Conservation (phyloP, 495 filamentous ascomycete genomes). For the Rostrohypoxylon terebratum region DNA sequence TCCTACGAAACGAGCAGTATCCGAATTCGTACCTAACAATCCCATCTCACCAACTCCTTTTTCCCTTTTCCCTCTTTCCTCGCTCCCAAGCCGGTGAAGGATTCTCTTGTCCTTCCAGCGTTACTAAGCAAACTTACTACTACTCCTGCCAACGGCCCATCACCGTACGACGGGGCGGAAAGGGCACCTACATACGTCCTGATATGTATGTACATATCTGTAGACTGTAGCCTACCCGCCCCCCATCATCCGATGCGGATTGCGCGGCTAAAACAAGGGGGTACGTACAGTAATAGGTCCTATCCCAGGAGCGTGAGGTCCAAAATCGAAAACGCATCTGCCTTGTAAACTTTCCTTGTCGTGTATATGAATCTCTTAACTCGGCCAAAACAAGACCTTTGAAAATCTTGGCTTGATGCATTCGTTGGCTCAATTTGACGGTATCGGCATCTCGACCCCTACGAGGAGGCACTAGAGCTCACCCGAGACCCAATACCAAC, state of each 20-base stretch:
- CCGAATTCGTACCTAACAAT: background rate
- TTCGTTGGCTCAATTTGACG: background rate
- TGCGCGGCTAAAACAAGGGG: slow-evolving; percentile 31
- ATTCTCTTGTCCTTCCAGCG: slow-evolving; percentile 1
- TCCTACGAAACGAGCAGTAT: slow-evolving; percentile 17
- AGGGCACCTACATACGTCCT: too few relatives aligned
- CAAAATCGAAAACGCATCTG: slow-evolving; percentile 5
- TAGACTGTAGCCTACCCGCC: slow-evolving; percentile 1
- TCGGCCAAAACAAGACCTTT: background rate
- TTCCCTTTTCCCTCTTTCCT: slow-evolving; percentile 12
- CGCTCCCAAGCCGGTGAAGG: background rate
- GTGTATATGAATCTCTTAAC: background rate
- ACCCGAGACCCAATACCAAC: background rate
- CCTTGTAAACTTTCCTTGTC: background rate
- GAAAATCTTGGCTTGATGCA: slow-evolving; percentile 5
- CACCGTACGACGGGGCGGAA: slow-evolving; percentile 24
- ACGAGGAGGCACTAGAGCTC: background rate
- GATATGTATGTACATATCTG: too few relatives aligned
- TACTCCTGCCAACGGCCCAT: slow-evolving; percentile 26
- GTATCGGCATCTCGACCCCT: background rate
- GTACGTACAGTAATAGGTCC: slow-evolving; percentile 7
- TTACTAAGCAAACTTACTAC: background rate
- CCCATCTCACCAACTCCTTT: slow-evolving; percentile 9
- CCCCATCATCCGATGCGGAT: slow-evolving; percentile 17
- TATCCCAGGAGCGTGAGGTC: background rate